Percentiles rank a stretch among this genome's conserved stretches.
phyloP scores from a whole-genome alignment of 2,329 filamentous ascomycete species.

The Paracorniculantispora psalliotae region DNA sequence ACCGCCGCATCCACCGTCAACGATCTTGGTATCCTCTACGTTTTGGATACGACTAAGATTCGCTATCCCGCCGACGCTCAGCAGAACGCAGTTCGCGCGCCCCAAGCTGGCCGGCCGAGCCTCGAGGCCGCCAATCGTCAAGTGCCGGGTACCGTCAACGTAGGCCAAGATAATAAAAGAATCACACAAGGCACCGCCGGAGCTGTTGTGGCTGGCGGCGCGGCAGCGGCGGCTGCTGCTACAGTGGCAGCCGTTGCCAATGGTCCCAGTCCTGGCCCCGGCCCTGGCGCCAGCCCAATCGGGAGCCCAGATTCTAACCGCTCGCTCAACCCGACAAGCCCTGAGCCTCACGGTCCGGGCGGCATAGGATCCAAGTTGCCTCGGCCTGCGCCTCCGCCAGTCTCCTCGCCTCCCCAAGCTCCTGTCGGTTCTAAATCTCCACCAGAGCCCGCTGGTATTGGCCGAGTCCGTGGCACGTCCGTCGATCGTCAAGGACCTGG shows the following conservation, averaged over 20 bases:
- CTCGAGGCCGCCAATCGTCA: conserved; percentile 15
- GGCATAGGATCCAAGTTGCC: conserved; percentile 29
- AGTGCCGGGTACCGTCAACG: conserved; percentile 35
- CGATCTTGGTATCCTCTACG: conserved; percentile 83
- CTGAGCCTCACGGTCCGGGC: not conserved
- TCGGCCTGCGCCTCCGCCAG: conserved; percentile 31
- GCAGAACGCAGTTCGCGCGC: conserved; percentile 14
- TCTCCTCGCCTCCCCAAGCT: conserved; percentile 51
- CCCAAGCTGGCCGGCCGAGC: conserved; percentile 20
- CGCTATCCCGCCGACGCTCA: conserved; percentile 81
- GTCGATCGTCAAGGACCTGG: conserved; percentile 36
- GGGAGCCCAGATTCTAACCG: conserved; percentile 4
- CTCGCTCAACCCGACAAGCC: not conserved
- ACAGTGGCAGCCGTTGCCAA: conserved; percentile 16
- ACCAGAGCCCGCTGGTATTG: conserved; percentile 35
- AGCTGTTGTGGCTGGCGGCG: conserved; percentile 20
- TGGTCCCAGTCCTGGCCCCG: conserved; percentile 4
- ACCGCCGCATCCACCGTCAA: conserved; percentile 74
- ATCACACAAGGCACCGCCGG: conserved; percentile 32
- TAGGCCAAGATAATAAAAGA: conserved; percentile 46
- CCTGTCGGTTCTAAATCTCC: conserved; percentile 45
- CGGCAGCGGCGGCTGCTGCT: not conserved
- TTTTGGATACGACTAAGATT: conserved; percentile 93
- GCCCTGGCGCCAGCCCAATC: not conserved
- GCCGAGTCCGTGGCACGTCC: conserved; percentile 45